Conservation (phyloP, 2,329 filamentous ascomycete species). For the Lasiodiplodia theobromae region DNA sequence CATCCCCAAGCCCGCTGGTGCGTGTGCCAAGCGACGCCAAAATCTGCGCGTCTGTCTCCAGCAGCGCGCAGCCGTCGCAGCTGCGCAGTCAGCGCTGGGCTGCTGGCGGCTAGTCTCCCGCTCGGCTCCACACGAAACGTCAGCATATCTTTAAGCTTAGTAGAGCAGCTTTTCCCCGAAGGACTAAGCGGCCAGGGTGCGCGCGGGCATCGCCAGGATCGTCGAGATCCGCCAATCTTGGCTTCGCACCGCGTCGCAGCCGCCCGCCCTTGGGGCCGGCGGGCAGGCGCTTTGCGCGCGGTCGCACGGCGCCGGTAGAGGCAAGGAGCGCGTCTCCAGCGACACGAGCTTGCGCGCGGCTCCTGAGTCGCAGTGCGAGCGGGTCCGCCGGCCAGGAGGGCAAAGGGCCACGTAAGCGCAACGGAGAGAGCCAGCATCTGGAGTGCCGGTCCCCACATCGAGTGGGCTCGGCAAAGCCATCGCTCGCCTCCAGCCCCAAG, state of each 20-base stretch:
- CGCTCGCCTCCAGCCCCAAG: constrained; percentile 23
- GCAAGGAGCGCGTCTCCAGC: neutral
- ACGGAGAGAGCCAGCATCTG: constrained; percentile 26
- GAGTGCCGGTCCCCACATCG: constrained; percentile 16
- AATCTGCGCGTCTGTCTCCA: neutral
- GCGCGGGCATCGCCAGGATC: constrained; percentile 7
- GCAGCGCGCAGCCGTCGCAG: neutral
- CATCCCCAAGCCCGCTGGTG: constrained; percentile 16
- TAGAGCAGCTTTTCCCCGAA: constrained; percentile 22
- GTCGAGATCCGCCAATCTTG: constrained; percentile 17
- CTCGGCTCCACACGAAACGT: constrained; percentile 19
- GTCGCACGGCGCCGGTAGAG: neutral
- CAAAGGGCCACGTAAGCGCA: constrained; percentile 28
- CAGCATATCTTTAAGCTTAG: constrained; percentile 30
- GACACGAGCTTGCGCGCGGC: constrained; percentile 19
- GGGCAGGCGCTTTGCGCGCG: constrained; percentile 1
- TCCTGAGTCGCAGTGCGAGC: constrained; percentile 26
- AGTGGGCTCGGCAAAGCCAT: constrained; percentile 26
- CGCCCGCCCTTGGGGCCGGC: constrained; percentile 2
- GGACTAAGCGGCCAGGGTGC: constrained; percentile 7
- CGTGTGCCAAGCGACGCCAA: constrained; percentile 9
- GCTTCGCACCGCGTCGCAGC: neutral
- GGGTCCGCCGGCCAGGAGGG: constrained; percentile 24
- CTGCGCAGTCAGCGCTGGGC: neutral
- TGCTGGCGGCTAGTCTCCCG: constrained; percentile 12